phyloP scores from a whole-genome alignment of 2,329 filamentous ascomycete species.

The Epichloe coenophiala region DNA sequence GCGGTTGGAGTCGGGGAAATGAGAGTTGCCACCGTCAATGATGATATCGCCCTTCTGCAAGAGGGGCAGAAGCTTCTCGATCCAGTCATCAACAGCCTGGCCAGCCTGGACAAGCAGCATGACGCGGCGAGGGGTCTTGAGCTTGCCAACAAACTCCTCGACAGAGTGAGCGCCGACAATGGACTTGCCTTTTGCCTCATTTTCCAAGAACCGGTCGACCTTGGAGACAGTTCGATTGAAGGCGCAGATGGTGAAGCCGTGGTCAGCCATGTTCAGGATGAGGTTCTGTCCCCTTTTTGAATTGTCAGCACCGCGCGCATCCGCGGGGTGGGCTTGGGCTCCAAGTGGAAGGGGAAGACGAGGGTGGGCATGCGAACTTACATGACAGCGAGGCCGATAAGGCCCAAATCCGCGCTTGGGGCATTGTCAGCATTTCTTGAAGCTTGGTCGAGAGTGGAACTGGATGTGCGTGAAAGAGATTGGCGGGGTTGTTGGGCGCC shows the following conservation, averaged over 20 bases:
- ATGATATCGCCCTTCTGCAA: slow-evolving; percentile 88
- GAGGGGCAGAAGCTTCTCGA: slow-evolving; percentile 80
- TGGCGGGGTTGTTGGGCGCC: slow-evolving; percentile 37
- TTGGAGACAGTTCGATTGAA: slow-evolving; percentile 99
- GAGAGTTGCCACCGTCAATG: slow-evolving; percentile 96
- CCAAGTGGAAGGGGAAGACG: not conserved
- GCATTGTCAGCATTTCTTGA: slow-evolving; percentile 41
- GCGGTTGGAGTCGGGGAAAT: slow-evolving; percentile 98
- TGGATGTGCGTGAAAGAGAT: slow-evolving; percentile 17
- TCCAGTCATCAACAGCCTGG: slow-evolving; percentile 97
- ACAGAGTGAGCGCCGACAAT: slow-evolving; percentile 87
- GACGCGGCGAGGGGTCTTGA: slow-evolving; percentile 91
- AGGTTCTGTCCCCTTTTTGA: slow-evolving; percentile 59
- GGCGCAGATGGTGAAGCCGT: slow-evolving; percentile 91
- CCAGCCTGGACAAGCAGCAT: slow-evolving; percentile 99
- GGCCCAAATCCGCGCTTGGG: slow-evolving; percentile 72
- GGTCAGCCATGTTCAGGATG: slow-evolving; percentile 79
- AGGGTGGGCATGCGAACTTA: slow-evolving; percentile 26
- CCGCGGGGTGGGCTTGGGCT: not conserved
- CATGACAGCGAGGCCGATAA: slow-evolving; percentile 89
- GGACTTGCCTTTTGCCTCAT: slow-evolving; percentile 91
- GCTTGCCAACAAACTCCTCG: slow-evolving; percentile 90
- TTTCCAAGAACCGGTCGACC: slow-evolving; percentile 85
- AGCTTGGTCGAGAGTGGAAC: slow-evolving; percentile 14
- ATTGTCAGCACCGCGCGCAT: slow-evolving; percentile 2